Evolutionary conservation across 352 stramenopile species (phyloP), one percentile per base, ranked within the genome.

Genomic region (Phytopythium ostracodes): DNA sequence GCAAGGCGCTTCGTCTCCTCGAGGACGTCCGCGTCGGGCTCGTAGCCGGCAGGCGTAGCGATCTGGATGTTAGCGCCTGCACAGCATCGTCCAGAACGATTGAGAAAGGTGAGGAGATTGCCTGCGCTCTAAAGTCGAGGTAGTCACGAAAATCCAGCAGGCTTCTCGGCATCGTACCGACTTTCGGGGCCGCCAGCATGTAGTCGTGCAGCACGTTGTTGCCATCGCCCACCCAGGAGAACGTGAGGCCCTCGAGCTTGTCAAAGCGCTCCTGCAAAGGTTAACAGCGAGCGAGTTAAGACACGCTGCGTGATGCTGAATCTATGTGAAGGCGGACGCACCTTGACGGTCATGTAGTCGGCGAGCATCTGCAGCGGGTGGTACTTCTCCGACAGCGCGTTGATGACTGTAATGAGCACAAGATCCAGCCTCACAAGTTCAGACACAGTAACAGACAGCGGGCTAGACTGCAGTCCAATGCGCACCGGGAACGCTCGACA

Each of bases 171-270:
- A 40, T 14, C 81, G 90, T 94, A 69, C 80, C 84, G 63, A 91
- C 71, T 70, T 93, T 92, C 25, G 86, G 87, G 4, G 87, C 89
- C 36, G 96, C 96, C 18, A 99, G 75, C 95, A 99, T 98, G 60
- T 98, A 95, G 72, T 99, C 96, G 66, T 99, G 97, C 47, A 97
- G 72, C 31, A 98, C 92, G 57, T 99, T 99, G 81, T 99, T 99
- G 56, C 96, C 96, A 68, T 99, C 97, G 60, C 97, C 97, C 53
- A 99, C 97, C 95, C 96, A 99, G 42, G 94, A 85, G 40, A 99
- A 77, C 36, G 94, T 99, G 47, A 98, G 90, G 7, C 94, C 95
- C 22, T 94, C 72, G 24, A 93, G 68, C 53, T 79, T 75, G 36
- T 88, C 88, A 65, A 96, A 97, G 62, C 93, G 87, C 62, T 97